Evolutionary conservation across 495 filamentous ascomycete genomes (phyloP).

Genomic region (Tetracladium setigerum): DNA sequence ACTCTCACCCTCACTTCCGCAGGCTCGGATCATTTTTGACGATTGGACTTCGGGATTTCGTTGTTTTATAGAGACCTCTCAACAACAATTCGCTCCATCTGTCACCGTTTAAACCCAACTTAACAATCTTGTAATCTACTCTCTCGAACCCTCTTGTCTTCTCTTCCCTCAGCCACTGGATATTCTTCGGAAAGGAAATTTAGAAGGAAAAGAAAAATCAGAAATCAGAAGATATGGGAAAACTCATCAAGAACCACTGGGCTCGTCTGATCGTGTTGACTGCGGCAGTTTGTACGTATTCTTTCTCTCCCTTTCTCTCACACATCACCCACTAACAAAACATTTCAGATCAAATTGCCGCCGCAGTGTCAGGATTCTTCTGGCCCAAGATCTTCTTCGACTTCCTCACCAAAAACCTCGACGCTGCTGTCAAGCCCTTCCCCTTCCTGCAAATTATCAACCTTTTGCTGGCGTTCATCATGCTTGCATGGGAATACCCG

Average conservation of each 20-base stretch:
- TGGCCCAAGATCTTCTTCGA: slow-evolving; percentile 99
- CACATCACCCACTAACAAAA: slow-evolving; percentile 23
- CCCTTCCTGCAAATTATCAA: slow-evolving; percentile 94
- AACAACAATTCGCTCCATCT: slow-evolving; percentile 2
- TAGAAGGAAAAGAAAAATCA: not conserved
- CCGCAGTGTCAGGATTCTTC: slow-evolving; percentile 82
- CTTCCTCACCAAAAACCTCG: slow-evolving; percentile 85
- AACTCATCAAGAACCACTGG: slow-evolving; percentile 99
- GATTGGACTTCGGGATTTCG: not conserved
- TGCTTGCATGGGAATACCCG: slow-evolving; percentile 89
- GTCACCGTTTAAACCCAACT: not conserved
- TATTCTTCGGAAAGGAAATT: not conserved
- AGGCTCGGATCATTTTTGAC: slow-evolving; percentile 16
- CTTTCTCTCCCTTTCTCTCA: slow-evolving; percentile 1
- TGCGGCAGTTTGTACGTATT: slow-evolving; percentile 67
- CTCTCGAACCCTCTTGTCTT: slow-evolving; percentile 1
- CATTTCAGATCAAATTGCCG: slow-evolving; percentile 70
- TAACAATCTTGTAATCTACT: slow-evolving; percentile 11
- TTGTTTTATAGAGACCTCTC: slow-evolving; percentile 4
- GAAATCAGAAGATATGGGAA: slow-evolving; percentile 61
- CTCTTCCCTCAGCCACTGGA: no score
- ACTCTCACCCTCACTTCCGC: slow-evolving; percentile 12
- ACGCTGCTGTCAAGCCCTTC: slow-evolving; percentile 74
- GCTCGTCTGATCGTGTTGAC: slow-evolving; percentile 86
- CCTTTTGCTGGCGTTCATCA: slow-evolving; percentile 76